A percentile compares a stretch with the other conserved stretches of the same genome.
Evolutionary conservation across 768 basidiomycete genomes (phyloP).

Genomic region (Boletus patriciae): DNA sequence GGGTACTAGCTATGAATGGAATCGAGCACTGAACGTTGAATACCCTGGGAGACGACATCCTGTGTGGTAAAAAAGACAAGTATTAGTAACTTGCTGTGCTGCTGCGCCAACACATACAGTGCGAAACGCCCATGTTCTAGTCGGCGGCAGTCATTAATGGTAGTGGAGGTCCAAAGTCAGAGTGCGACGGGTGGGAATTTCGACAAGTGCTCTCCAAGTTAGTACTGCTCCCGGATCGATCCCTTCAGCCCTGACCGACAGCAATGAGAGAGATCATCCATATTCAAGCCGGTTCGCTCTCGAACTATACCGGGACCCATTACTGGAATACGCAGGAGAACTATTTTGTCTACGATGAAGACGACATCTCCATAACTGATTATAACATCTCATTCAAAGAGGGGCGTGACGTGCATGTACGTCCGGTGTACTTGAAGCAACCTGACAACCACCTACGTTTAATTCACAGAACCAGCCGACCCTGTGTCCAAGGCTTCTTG

Average conservation of each 20-base stretch:
- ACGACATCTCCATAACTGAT: slow-evolving; percentile 44
- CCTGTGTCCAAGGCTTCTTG: slow-evolving; percentile 61
- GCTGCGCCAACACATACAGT: background rate
- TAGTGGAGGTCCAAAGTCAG: too few relatives aligned
- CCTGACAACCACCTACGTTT: background rate
- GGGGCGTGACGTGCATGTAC: slow-evolving; percentile 50
- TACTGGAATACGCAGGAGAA: slow-evolving; percentile 82
- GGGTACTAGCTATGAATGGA: background rate
- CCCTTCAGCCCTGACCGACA: background rate
- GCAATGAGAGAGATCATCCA: slow-evolving; percentile 77
- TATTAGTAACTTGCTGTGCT: slow-evolving; percentile 4
- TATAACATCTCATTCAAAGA: slow-evolving; percentile 68
- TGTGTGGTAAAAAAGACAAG: too few relatives aligned
- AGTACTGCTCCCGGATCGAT: background rate
- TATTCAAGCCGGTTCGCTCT: slow-evolving; percentile 65
- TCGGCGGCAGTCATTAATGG: too few relatives aligned
- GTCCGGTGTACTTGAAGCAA: slow-evolving; percentile 18
- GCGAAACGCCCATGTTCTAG: background rate
- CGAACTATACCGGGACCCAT: slow-evolving; percentile 73
- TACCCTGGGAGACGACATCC: too few relatives aligned
- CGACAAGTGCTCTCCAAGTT: background rate
- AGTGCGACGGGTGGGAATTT: background rate
- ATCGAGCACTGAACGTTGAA: too few relatives aligned
- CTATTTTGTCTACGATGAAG: slow-evolving; percentile 56
- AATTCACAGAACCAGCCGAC: slow-evolving; percentile 35